These are phyloP conservation scores for Juncus inflexus DNA, from an alignment of 176 grass and related monocot species.

Conservation along the genomic window DNA sequence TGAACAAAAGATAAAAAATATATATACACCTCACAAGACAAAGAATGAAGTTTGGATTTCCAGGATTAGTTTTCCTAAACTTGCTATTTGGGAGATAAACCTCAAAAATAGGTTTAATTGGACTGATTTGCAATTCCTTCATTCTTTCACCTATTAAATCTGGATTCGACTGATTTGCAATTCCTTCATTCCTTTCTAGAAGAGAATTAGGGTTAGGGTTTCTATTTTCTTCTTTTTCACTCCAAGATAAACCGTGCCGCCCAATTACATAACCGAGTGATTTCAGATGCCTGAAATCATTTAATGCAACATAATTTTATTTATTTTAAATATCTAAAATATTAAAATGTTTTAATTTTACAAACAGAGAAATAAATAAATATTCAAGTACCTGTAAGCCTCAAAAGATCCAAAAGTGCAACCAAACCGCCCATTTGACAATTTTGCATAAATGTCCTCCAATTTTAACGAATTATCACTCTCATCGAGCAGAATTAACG, in stretches of 20 bases:
- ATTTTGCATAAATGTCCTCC: conserved; percentile 46
- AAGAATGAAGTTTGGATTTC: conserved; percentile 54
- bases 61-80: conserved; percentile 74
- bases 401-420: conserved; percentile 47
- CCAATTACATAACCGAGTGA: conserved; percentile 81
- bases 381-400: conserved; percentile 35
- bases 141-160: conserved; percentile 40
- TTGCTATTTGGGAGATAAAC: conserved; percentile 78
- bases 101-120: conserved; percentile 48
- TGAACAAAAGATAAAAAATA: neutral
- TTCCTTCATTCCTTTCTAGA: conserved; percentile 38
- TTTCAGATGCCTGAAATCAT: conserved; percentile 56
- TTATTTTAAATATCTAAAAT: too few relatives aligned
- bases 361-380: too few relatives aligned
- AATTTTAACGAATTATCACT: conserved; percentile 32
- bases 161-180: conserved; percentile 33
- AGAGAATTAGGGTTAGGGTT: conserved; percentile 17
- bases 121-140: conserved; percentile 41
- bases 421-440: conserved; percentile 36
- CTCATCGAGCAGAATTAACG: conserved; percentile 48
- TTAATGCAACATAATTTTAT: neutral
- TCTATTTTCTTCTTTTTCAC: conserved; percentile 35
- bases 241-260: conserved; percentile 59
- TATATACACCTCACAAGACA: conserved; percentile 56
- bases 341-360: too few relatives aligned